phyloP scores from a whole-genome alignment of 2,329 filamentous ascomycete genomes.

The Fusarium nelsonii region DNA sequence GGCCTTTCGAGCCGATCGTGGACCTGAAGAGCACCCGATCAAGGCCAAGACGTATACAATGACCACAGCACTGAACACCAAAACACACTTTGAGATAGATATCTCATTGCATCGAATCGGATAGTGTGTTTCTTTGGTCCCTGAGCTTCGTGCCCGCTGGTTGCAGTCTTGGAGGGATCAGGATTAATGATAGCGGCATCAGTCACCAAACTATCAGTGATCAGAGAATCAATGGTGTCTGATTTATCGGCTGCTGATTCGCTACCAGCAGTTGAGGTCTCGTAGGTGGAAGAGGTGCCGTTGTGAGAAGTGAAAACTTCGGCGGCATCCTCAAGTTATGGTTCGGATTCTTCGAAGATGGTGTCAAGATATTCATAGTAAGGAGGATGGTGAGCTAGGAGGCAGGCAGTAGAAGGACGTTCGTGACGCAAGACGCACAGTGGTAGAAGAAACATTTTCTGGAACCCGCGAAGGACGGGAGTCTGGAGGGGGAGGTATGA shows the following conservation, averaged over 20 bases:
- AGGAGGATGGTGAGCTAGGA: background rate
- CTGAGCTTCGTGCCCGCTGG: background rate
- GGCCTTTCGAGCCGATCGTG: no score
- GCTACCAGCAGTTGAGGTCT: background rate
- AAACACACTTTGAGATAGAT: conserved; percentile 1
- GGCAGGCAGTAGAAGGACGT: no score
- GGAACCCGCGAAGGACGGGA: no score
- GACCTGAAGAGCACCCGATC: no score
- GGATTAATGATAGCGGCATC: background rate
- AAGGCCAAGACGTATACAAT: no score
- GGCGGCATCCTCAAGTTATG: no score
- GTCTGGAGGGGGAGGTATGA: no score
- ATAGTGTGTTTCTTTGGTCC: background rate
- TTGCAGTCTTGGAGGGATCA: no score
- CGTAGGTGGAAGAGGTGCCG: background rate
- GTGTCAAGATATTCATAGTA: background rate
- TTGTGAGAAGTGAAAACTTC: background rate
- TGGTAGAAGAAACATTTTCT: no score
- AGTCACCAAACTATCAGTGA: background rate
- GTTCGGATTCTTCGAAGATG: background rate
- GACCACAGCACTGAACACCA: no score
- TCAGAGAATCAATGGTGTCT: background rate
- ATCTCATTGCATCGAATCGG: conserved; percentile 21
- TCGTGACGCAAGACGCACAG: no score
- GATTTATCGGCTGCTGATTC: background rate